Evolutionary conservation across 1,139 yeast species (phyloP).

Genomic region (Geotrichum fermentans): DNA sequence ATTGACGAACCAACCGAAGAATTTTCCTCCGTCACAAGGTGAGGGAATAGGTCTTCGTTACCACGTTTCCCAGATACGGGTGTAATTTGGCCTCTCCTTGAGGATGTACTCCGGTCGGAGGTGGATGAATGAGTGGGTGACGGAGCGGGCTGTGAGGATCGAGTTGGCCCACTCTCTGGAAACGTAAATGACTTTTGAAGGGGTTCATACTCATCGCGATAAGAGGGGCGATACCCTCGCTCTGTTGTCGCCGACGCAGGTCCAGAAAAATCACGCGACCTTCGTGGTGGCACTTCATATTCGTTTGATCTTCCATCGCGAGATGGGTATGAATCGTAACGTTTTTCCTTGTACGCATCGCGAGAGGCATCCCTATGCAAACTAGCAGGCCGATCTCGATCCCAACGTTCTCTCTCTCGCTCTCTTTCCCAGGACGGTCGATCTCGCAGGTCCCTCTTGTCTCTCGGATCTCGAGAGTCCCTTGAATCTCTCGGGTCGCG

Average conservation of each 20-base stretch:
- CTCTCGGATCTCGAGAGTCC: slow-evolving; percentile 19
- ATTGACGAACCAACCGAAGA: background rate
- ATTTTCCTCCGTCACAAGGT: slow-evolving; percentile 11
- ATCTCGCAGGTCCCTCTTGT: slow-evolving; percentile 6
- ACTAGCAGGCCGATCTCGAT: slow-evolving; percentile 22
- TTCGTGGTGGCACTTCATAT: background rate
- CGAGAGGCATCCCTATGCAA: background rate
- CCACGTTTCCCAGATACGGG: background rate
- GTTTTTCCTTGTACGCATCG: slow-evolving; percentile 3
- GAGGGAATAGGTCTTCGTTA: slow-evolving; percentile 20
- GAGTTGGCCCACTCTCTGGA: background rate
- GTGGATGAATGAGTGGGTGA: slow-evolving; percentile 4
- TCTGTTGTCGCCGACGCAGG: background rate
- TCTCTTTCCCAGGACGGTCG: slow-evolving; percentile 8
- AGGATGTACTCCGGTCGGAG: background rate
- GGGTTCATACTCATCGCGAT: slow-evolving; percentile 2
- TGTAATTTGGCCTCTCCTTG: too few relatives aligned
- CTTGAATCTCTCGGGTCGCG: slow-evolving; percentile 2
- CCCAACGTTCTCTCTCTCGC: slow-evolving; percentile 22
- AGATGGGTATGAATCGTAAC: background rate
- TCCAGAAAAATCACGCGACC: slow-evolving; percentile 1
- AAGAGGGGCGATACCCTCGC: background rate
- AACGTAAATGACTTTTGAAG: background rate
- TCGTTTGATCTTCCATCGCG: background rate
- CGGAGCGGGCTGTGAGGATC: background rate